A percentile compares a stretch with the other conserved stretches of the same genome.
These are phyloP conservation scores for Penicillium frequentans DNA, from an alignment of 2,329 filamentous ascomycete genomes.

Conservation along the genomic window DNA sequence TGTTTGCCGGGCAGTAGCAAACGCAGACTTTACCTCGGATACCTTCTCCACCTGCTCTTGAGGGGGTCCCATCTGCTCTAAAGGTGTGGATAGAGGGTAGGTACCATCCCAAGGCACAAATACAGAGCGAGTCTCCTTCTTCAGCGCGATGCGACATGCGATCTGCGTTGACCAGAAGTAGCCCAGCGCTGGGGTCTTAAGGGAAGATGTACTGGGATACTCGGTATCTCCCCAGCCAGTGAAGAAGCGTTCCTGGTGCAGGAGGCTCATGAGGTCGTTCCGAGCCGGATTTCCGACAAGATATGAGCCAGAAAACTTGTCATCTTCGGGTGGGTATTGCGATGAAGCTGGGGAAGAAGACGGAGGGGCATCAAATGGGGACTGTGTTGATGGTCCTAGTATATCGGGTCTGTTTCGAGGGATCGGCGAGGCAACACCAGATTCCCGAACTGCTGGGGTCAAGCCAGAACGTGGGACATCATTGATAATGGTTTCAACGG, in stretches of 20 bases:
- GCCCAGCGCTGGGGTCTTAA: constrained; percentile 82
- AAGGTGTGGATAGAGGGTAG: constrained; percentile 6
- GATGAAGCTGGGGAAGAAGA: constrained; percentile 28
- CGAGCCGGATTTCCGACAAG: constrained; percentile 39
- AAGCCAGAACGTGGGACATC: constrained; percentile 1
- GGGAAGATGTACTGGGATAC: constrained; percentile 17
- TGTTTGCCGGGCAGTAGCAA: constrained; percentile 4
- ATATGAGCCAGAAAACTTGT: constrained; percentile 33
- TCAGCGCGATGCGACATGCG: constrained; percentile 75
- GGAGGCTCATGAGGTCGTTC: constrained; percentile 65
- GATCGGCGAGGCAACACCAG: constrained; percentile 20
- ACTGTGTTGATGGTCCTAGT: constrained; percentile 15
- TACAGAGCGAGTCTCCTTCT: constrained; percentile 60
- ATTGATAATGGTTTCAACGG: constrained; percentile 14
- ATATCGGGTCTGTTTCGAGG: constrained; percentile 13
- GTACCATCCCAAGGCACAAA: constrained; percentile 6
- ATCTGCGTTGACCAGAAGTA: constrained; percentile 91
- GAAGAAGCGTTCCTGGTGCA: constrained; percentile 93
- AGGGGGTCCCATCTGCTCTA: constrained; percentile 1
- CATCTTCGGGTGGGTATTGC: constrained; percentile 24
- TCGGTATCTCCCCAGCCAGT: constrained; percentile 85
- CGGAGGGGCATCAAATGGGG: constrained; percentile 20
- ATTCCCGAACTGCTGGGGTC: constrained; percentile 17
- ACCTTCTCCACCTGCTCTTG: neutral
- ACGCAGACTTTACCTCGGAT: neutral